Conservation (phyloP, 345 rosid genomes). For the Syzygium grande region DNA sequence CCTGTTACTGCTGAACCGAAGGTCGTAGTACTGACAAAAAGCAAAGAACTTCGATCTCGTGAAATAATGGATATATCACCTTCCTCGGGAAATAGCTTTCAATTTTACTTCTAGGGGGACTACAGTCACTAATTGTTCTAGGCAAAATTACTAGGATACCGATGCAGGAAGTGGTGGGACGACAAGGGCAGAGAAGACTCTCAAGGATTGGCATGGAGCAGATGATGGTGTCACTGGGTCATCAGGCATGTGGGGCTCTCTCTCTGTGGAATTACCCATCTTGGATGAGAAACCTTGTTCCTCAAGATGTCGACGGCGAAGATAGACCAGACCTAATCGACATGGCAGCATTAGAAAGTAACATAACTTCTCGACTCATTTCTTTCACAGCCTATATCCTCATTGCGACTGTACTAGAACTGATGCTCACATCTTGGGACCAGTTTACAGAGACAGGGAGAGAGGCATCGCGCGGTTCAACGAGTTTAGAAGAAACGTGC, state of each 20-base stretch:
- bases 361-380: not conserved
- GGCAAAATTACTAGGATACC: slow-evolving; percentile 29
- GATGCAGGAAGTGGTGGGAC: slow-evolving; percentile 51
- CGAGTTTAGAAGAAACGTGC: slow-evolving; percentile 51
- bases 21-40: not conserved
- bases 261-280: slow-evolving; percentile 68
- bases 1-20: not conserved
- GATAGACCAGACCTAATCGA: slow-evolving; percentile 56
- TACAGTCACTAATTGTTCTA: not conserved
- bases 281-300: slow-evolving; percentile 68
- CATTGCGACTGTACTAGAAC: not conserved
- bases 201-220: slow-evolving; percentile 52
- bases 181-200: slow-evolving; percentile 29
- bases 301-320: slow-evolving; percentile 55
- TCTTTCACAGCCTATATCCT: not conserved
- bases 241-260: slow-evolving; percentile 58
- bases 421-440: not conserved
- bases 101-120: not conserved
- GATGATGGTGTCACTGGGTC: slow-evolving; percentile 66
- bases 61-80: not conserved
- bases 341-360: slow-evolving; percentile 72
- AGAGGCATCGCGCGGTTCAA: slow-evolving; percentile 63
- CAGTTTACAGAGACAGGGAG: slow-evolving; percentile 70
- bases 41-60: not conserved
- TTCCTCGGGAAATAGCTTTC: not conserved